Conservation (phyloP, 495 filamentous ascomycete genomes). For the Chaetomium tenue region DNA sequence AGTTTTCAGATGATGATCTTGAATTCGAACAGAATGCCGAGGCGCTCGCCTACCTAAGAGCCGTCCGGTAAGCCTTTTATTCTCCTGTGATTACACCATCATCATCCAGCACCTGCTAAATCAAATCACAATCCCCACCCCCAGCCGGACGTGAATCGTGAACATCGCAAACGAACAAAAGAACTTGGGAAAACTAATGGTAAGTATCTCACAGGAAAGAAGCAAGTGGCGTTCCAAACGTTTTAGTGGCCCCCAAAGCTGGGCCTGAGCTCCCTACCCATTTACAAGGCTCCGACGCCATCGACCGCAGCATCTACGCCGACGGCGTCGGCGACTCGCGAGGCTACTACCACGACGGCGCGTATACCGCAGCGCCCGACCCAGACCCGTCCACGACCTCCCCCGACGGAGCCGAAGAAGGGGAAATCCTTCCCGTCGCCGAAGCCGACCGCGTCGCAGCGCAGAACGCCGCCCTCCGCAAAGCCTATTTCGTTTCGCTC, state of each 20-base stretch:
- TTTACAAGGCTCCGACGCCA: conserved; percentile 24
- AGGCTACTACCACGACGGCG: conserved; percentile 68
- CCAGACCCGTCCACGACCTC: conserved; percentile 11
- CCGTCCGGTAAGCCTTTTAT: conserved; percentile 67
- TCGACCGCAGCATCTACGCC: conserved; percentile 45
- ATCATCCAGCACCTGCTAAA: conserved; percentile 37
- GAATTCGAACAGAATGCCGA: conserved; percentile 58
- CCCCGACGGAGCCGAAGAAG: conserved; percentile 12
- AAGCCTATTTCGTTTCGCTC: conserved; percentile 64
- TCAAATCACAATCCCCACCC: conserved; percentile 29
- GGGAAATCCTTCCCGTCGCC: conserved; percentile 16
- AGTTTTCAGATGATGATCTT: conserved; percentile 47
- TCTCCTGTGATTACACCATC: conserved; percentile 21
- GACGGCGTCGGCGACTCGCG: conserved; percentile 48
- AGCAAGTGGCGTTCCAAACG: conserved; percentile 65
- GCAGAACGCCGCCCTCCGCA: conserved; percentile 50
- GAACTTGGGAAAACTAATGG: conserved; percentile 44
- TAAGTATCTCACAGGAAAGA: conserved; percentile 58
- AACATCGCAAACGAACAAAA: conserved; percentile 15
- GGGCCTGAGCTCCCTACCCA: conserved; percentile 47
- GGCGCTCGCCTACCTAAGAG: conserved; percentile 71
- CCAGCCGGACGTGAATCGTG: conserved; percentile 13
- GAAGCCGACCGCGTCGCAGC: conserved; percentile 40
- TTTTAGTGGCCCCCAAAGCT: conserved; percentile 57
- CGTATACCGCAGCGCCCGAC: conserved; percentile 59